These are phyloP conservation scores for Fusarium sp. DNA, from an alignment of 2,329 filamentous ascomycete species.

Conservation along the genomic window DNA sequence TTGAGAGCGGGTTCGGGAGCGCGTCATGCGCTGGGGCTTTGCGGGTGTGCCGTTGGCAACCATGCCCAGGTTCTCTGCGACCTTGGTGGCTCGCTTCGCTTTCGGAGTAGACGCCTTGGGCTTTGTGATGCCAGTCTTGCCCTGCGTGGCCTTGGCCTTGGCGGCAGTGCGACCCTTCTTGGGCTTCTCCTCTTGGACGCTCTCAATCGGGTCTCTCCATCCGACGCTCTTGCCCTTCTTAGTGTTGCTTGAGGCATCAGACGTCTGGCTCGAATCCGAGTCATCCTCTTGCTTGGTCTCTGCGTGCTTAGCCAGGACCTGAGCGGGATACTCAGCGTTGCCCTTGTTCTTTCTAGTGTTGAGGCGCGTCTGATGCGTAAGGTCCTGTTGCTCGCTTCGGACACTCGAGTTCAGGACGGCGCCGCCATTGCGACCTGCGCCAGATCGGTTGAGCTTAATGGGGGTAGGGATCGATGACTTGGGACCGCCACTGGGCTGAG, in stretches of 20 bases:
- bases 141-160: constrained; percentile 45
- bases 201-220: constrained; percentile 55
- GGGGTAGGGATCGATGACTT: constrained; percentile 56
- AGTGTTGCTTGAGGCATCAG: constrained; percentile 23
- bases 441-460: constrained; percentile 51
- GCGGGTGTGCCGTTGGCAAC: constrained; percentile 55
- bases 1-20: constrained; percentile 48
- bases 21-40: constrained; percentile 52
- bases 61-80: constrained; percentile 54
- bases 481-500: constrained; percentile 20
- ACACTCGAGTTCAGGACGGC: constrained; percentile 44
- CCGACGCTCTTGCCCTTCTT: constrained; percentile 51
- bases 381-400: constrained; percentile 53
- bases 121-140: constrained; percentile 52
- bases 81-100: constrained; percentile 47
- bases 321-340: constrained; percentile 54
- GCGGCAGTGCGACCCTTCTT: constrained; percentile 42
- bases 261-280: constrained; percentile 29
- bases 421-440: constrained; percentile 44
- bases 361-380: constrained; percentile 52
- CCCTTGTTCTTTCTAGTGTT: constrained; percentile 57
- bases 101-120: constrained; percentile 43
- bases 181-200: constrained; percentile 47
- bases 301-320: constrained; percentile 52
- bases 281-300: constrained; percentile 43